phyloP scores from a whole-genome alignment of 2,329 filamentous ascomycete genomes.

The Beauveria sp. region DNA sequence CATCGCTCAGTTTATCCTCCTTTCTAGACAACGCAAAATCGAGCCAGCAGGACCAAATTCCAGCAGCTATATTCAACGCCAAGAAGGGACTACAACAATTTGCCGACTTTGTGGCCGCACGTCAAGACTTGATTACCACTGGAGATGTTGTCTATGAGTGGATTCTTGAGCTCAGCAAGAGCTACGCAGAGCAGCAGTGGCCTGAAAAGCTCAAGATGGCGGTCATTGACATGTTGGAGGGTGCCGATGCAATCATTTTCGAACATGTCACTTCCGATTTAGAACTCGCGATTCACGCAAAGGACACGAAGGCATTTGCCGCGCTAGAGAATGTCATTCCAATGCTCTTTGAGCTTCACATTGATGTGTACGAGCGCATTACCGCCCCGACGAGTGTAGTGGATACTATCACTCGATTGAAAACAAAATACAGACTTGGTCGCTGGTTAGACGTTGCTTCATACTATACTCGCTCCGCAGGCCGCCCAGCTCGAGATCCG shows the following conservation, averaged over 20 bases:
- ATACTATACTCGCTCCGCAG: constrained; percentile 31
- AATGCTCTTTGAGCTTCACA: constrained; percentile 54
- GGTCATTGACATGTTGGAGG: constrained; percentile 49
- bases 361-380: constrained; percentile 53
- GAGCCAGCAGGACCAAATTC: constrained; percentile 40
- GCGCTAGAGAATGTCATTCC: constrained; percentile 40
- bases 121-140: constrained; percentile 40
- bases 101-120: constrained; percentile 36
- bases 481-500: constrained; percentile 26
- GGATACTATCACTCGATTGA: constrained; percentile 38
- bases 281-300: constrained; percentile 16
- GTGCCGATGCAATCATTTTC: constrained; percentile 45
- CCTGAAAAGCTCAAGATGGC: constrained; percentile 48
- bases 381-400: constrained; percentile 49
- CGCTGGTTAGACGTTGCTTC: constrained; percentile 47
- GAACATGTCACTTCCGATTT: constrained; percentile 38
- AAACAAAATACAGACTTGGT: constrained; percentile 41
- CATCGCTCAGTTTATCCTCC: constrained; percentile 47
- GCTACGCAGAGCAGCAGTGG: constrained; percentile 50
- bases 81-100: constrained; percentile 45
- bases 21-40: constrained; percentile 58
- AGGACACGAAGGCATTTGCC: background rate
- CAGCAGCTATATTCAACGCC: constrained; percentile 44
- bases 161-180: constrained; percentile 40
- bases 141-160: constrained; percentile 54